Base-by-base conservation (phyloP, 371 early-diverging fungal genomes). In the Syncephalis plumigaleata region DNA sequence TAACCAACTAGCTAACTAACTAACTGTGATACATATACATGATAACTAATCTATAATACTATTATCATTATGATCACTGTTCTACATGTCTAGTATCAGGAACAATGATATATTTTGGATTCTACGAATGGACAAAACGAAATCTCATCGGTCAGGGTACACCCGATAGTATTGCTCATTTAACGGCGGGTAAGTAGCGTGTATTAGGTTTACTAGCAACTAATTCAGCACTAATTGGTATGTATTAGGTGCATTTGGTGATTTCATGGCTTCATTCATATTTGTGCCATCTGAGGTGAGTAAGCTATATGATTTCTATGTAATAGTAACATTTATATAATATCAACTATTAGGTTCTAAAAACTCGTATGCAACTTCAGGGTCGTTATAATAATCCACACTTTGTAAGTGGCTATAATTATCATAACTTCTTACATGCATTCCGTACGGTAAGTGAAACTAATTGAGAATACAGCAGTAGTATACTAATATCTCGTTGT, bases 281-380 rank as follows among this genome's bases (percentile, higher is more conserved):
- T 86, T 81, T 63, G 87, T 86, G 0, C 84, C 83, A 3, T 77
- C 79, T 0, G 84, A 83, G 56, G 62, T 60, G 11, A 20, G 31
- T 11, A 24, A 39, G 8, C 22, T 37, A 7, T n/a, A n/a, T n/a
- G n/a, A n/a, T n/a, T n/a, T n/a, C n/a, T n/a, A 44, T 20, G 15
- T 36, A n/a, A 26, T 36, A 43, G 22, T 18, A 13, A 1, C 16
- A 31, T 39, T 11, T 15, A 7, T 31, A 20, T 24, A 11, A 36
- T 22, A 21, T 17, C 20, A 9, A 26, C 9, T 26, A 21, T 11
- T 22, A 58, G 58, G 83, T 84, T 3, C 51, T 86, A 36, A 86
- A 86, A 57, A 82, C 84, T 1, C 64, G 87, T 44, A 61, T 86
- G 66, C 87, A 86, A 53, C 57, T 86, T 22, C 86, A 86, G 48